Conservation (phyloP, 2,329 filamentous ascomycete species). For the Epichloe gansuensis region DNA sequence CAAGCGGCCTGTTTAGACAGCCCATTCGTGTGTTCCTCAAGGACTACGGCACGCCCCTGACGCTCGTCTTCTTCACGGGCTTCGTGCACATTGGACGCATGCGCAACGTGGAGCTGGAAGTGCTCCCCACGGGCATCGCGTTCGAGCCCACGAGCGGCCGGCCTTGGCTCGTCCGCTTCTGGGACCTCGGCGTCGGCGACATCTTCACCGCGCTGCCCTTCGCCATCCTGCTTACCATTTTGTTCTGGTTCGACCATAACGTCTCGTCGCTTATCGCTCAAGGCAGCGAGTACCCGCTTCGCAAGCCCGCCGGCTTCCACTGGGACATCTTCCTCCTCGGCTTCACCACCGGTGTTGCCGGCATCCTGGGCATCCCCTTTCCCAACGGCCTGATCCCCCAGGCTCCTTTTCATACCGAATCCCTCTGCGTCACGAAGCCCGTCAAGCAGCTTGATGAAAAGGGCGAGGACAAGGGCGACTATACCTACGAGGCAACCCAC, state of each 20-base stretch:
- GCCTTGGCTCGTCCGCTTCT: conserved; percentile 69
- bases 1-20: conserved; percentile 59
- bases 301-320: conserved; percentile 72
- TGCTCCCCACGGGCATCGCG: conserved; percentile 60
- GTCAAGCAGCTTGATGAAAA: conserved; percentile 40
- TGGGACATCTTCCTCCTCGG: conserved; percentile 77
- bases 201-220: conserved; percentile 82
- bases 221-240: conserved; percentile 65
- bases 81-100: conserved; percentile 82
- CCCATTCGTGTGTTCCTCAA: conserved; percentile 71
- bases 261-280: conserved; percentile 74
- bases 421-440: conserved; percentile 57
- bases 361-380: conserved; percentile 64
- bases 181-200: conserved; percentile 59
- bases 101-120: conserved; percentile 53
- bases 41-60: conserved; percentile 77
- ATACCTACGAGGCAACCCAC: conserved; percentile 38
- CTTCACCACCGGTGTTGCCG: conserved; percentile 61
- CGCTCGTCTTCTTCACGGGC: conserved; percentile 77
- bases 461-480: conserved; percentile 42
- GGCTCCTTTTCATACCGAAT: conserved; percentile 69
- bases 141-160: conserved; percentile 67
- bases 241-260: conserved; percentile 88
- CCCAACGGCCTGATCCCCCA: conserved; percentile 77
- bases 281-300: conserved; percentile 68